Conservation (phyloP, 2,329 filamentous ascomycete genomes). For the Fusarium zealandicum region DNA sequence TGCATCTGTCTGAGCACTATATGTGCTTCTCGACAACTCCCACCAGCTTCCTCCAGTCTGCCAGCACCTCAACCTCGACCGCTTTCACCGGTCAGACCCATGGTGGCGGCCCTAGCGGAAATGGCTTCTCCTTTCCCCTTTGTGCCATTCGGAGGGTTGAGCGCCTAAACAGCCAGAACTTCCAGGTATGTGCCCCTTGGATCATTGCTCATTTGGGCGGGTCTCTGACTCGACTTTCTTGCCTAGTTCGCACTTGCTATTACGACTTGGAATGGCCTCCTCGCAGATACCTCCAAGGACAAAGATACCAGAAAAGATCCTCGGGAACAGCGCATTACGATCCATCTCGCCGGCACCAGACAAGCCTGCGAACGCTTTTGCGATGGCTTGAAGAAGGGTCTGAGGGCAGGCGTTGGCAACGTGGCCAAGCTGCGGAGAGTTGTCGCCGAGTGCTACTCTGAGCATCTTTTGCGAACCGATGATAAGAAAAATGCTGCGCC, state of each 20-base stretch:
- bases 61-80: conserved; percentile 80
- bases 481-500: conserved; percentile 63
- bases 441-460: conserved; percentile 86
- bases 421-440: conserved; percentile 85
- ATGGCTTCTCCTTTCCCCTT: conserved; percentile 93
- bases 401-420: conserved; percentile 86
- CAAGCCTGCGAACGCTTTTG: conserved; percentile 94
- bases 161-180: conserved; percentile 88
- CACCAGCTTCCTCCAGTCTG: conserved; percentile 82
- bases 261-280: conserved; percentile 88
- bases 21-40: conserved; percentile 96
- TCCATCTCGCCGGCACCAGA: conserved; percentile 88
- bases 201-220: conserved; percentile 1
- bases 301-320: conserved; percentile 54
- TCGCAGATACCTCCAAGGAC: conserved; percentile 63
- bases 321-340: conserved; percentile 83
- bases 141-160: conserved; percentile 93
- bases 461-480: conserved; percentile 74
- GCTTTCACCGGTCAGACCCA: conserved; percentile 92
- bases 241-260: conserved; percentile 85
- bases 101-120: conserved; percentile 89
- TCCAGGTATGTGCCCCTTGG: conserved; percentile 59
- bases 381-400: conserved; percentile 89
- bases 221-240: conserved; percentile 3
- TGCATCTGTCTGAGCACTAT: conserved; percentile 93